Conservation (phyloP, 352 stramenopile species). For the Phytophthora melonis region DNA sequence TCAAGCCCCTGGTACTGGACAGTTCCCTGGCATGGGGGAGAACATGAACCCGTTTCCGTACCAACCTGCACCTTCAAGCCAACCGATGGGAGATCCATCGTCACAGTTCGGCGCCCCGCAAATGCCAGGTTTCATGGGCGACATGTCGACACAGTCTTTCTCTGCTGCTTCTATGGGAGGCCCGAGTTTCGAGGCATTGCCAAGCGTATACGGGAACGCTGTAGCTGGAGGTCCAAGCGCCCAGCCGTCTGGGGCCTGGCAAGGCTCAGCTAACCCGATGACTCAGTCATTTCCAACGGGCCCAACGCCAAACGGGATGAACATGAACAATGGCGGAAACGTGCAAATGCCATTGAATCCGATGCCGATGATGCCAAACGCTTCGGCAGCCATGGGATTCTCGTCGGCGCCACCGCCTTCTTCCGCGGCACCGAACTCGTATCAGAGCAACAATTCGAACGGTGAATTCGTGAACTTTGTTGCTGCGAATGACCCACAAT, state of each 20-base stretch:
- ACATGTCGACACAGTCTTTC: constrained; percentile 40
- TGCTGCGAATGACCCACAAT: constrained; percentile 63
- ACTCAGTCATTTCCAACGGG: constrained; percentile 23
- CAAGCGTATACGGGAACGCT: constrained; percentile 36
- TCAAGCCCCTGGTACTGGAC: constrained; percentile 7
- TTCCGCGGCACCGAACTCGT: constrained; percentile 26
- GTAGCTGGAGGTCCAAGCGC: constrained; percentile 16
- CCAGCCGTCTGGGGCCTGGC: constrained; percentile 31
- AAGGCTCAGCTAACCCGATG: constrained; percentile 32
- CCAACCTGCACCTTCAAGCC: constrained; percentile 30
- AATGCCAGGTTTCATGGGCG: constrained; percentile 42
- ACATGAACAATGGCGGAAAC: constrained; percentile 25
- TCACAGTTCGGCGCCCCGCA: constrained; percentile 35
- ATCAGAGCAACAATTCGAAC: constrained; percentile 31
- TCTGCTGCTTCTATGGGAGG: constrained; percentile 24
- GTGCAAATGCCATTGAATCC: constrained; percentile 38
- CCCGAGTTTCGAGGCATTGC: constrained; percentile 38
- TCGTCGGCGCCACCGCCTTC: constrained; percentile 23
- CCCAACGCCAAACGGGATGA: constrained; percentile 26
- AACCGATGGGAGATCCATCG: constrained; percentile 36
- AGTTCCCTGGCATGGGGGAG: constrained; percentile 33
- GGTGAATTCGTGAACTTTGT: constrained; percentile 55
- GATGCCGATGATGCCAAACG: constrained; percentile 32
- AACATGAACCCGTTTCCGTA: constrained; percentile 47
- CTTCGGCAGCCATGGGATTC: constrained; percentile 30